Percentiles rank a stretch among this genome's conserved stretches.
Conservation (phyloP, 306 rosid genomes). For the Coriaria nepalensis region DNA sequence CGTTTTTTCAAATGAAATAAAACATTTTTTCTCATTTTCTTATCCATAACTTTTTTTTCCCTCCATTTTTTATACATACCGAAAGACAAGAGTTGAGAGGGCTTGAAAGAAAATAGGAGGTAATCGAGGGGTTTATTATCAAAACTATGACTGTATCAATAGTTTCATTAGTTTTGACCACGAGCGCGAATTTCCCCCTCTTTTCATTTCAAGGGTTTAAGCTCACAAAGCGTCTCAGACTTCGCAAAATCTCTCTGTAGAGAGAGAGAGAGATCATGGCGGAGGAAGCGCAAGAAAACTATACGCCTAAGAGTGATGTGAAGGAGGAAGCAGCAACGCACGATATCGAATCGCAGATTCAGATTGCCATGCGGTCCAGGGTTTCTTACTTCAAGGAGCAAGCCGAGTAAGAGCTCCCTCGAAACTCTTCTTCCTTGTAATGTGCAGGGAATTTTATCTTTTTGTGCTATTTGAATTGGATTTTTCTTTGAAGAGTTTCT, state of each 20-base stretch:
- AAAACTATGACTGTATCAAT: too few relatives aligned
- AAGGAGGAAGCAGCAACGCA: constrained; percentile 8
- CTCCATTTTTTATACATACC: too few relatives aligned
- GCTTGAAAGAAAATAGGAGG: too few relatives aligned
- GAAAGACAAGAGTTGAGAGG: too few relatives aligned
- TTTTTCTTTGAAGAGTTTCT: too few relatives aligned
- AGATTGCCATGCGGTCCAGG: constrained; percentile 46
- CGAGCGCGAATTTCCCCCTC: too few relatives aligned
- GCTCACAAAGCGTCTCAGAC: background rate
- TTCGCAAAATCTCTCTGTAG: background rate
- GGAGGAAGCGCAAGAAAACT: constrained; percentile 30
- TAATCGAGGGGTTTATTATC: too few relatives aligned
- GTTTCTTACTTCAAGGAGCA: constrained; percentile 64
- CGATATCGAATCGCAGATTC: constrained; percentile 42
- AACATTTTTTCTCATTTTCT: too few relatives aligned
- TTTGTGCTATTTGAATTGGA: too few relatives aligned
- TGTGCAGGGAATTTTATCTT: background rate
- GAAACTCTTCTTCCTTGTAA: background rate
- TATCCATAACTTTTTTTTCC: too few relatives aligned
- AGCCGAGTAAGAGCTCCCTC: constrained; percentile 34
- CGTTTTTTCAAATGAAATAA: too few relatives aligned
- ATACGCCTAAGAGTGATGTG: constrained; percentile 10
- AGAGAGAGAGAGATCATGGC: constrained; percentile 25
- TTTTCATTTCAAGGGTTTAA: background rate
- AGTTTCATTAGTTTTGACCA: too few relatives aligned